Conservation (phyloP, 352 stramenopile species). For the Phytophthora sojae region DNA sequence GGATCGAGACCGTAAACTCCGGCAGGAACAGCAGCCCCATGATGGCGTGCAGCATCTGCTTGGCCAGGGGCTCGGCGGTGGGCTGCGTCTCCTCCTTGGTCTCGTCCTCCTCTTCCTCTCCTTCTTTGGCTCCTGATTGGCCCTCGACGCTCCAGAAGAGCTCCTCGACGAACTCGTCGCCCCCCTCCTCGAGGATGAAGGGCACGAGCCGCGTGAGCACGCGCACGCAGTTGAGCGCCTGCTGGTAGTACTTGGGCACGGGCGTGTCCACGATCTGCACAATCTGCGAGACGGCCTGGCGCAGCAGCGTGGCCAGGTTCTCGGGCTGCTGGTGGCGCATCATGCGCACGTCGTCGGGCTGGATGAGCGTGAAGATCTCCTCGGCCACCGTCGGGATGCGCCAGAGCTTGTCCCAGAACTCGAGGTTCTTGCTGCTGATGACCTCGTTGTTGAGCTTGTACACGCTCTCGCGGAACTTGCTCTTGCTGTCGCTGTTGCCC, state of each 20-base stretch:
- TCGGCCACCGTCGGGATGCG: constrained; percentile 88
- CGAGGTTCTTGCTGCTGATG: constrained; percentile 85
- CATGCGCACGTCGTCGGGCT: constrained; percentile 91
- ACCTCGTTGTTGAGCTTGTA: constrained; percentile 93
- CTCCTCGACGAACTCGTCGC: constrained; percentile 84
- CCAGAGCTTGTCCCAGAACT: constrained; percentile 93
- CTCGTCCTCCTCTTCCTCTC: constrained; percentile 40
- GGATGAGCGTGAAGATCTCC: constrained; percentile 92
- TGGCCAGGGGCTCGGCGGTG: constrained; percentile 56
- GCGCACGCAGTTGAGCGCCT: constrained; percentile 87
- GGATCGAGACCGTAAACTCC: constrained; percentile 88
- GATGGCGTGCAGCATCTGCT: constrained; percentile 85
- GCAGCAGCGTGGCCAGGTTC: constrained; percentile 87
- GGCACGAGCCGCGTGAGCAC: constrained; percentile 85
- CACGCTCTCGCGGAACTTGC: constrained; percentile 92
- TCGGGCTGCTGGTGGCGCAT: constrained; percentile 81
- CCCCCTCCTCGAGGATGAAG: constrained; percentile 84
- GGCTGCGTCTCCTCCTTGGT: constrained; percentile 32
- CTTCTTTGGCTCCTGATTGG: constrained; percentile 50
- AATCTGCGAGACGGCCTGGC: constrained; percentile 81
- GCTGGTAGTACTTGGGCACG: constrained; percentile 89
- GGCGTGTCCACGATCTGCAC: constrained; percentile 89
- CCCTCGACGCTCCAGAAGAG: constrained; percentile 79
- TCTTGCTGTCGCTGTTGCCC: constrained; percentile 92
- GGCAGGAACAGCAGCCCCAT: constrained; percentile 89